Evolutionary conservation across 441 rosid species (phyloP), one percentile per base, ranked within the genome.

Genomic region (Francoa sonchifolia): DNA sequence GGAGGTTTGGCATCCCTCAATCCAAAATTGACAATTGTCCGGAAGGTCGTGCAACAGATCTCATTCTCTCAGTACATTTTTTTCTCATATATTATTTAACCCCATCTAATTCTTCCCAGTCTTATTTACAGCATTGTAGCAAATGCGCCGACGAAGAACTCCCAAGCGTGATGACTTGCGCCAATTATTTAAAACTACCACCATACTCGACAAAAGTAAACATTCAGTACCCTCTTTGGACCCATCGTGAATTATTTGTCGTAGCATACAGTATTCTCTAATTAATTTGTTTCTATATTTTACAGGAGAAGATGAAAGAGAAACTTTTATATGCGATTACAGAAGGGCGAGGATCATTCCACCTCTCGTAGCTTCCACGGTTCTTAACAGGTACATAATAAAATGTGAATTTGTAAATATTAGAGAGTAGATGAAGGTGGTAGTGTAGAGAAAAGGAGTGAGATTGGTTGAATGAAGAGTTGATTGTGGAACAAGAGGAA

Each of bases 101-200:
- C 2, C 15, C 8, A 46, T 15, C 17, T 19, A 4, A 9, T 49
- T 8, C 1, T 53, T 42, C 39, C 49, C 19, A 3, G 12, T 42
- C 28, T 35, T 47, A 32, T 54, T 57, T 35, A 54, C 85, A 90
- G 96, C 86, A 74, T 26, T 76, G 81, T 42, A 66, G 84, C 67
- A 69, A 65, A 50, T 64, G 62, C 35, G 80, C 69, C 0, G 94
- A 90, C 57, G 63, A 65, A 2, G 96, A 86, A 68, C 62, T 90
- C 39, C 99, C 96, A 18, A 86, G 96, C 37, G 99, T 90, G 67
- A 90, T 86, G 99, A 90, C 99, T 26, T 86, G 96, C 42, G 99
- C 96, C 48, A 90, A 90, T 69, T 90, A 90, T 57, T 74, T 90
- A 54, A 90, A 86, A 73, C 69, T 86, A 49, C 99, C 99, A 4